A percentile compares a stretch with the other conserved stretches of the same genome.
Evolutionary conservation across 108 stramenopile genomes (phyloP).

Genomic region (Skeletonema costatum): DNA sequence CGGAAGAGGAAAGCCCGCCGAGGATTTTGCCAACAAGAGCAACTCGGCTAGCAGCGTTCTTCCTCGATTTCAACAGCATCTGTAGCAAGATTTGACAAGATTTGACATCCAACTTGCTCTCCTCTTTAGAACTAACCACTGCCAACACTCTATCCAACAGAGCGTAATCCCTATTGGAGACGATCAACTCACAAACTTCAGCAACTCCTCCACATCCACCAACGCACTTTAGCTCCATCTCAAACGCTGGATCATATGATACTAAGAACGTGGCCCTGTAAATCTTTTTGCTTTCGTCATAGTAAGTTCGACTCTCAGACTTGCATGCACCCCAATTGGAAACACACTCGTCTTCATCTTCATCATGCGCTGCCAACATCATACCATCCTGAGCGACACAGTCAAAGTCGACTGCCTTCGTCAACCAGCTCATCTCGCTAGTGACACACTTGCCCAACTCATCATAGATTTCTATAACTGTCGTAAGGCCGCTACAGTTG

Average conservation of each 20-base stretch:
- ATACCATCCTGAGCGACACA: neutral
- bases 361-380: neutral
- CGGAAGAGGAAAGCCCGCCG: neutral
- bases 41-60: neutral
- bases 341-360: neutral
- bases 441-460: constrained; percentile 3
- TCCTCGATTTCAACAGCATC: neutral
- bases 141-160: neutral
- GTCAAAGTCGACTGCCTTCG: neutral
- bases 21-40: neutral
- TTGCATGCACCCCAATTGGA: neutral
- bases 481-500: neutral
- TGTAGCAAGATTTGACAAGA: constrained; percentile 4
- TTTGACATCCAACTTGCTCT: neutral
- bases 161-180: neutral
- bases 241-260: constrained; percentile 1
- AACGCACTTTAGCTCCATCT: neutral
- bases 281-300: neutral
- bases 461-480: neutral
- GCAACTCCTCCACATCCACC: neutral
- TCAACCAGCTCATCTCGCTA: constrained; percentile 2
- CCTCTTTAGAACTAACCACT: neutral
- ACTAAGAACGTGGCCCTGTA: neutral
- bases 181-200: neutral
- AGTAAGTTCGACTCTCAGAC: neutral